A percentile compares a stretch with the other conserved stretches of the same genome.
Evolutionary conservation across 805 yeast genomes (phyloP).

Genomic region (Isabelozyma gotoi): DNA sequence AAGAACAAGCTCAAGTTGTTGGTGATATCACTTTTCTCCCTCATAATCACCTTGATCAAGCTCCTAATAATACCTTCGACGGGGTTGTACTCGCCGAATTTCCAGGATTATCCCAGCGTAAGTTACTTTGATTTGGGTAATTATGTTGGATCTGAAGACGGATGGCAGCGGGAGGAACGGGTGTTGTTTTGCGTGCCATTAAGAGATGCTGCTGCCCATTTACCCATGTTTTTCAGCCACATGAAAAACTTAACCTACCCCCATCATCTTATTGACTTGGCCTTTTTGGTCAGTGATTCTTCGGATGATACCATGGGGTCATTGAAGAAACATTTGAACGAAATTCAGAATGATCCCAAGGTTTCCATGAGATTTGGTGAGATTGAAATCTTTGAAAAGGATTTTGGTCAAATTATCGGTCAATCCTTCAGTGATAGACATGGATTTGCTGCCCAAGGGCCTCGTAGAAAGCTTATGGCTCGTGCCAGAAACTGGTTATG

Average conservation of each 20-base stretch:
- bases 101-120: slow-evolving; percentile 37
- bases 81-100: slow-evolving; percentile 31
- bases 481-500: slow-evolving; percentile 93
- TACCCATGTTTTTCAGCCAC: slow-evolving; percentile 86
- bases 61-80: not conserved
- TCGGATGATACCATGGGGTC: slow-evolving; percentile 82
- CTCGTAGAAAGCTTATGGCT: slow-evolving; percentile 92
- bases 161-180: slow-evolving; percentile 79
- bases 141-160: slow-evolving; percentile 63
- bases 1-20: not conserved
- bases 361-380: slow-evolving; percentile 68
- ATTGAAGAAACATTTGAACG: slow-evolving; percentile 54
- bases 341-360: slow-evolving; percentile 67
- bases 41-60: not conserved
- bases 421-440: slow-evolving; percentile 93
- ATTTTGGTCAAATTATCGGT: slow-evolving; percentile 90
- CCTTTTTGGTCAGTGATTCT: slow-evolving; percentile 88
- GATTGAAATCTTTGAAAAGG: slow-evolving; percentile 85
- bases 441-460: slow-evolving; percentile 95
- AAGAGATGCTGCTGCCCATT: slow-evolving; percentile 87
- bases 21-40: not conserved
- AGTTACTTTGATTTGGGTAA: slow-evolving; percentile 72
- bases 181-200: slow-evolving; percentile 85
- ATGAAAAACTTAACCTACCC: slow-evolving; percentile 81
- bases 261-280: slow-evolving; percentile 75